Percentiles rank a stretch among this genome's conserved stretches.
These are phyloP conservation scores for Bathelium albidoporum DNA, from an alignment of 495 filamentous ascomycete species.

Conservation along the genomic window DNA sequence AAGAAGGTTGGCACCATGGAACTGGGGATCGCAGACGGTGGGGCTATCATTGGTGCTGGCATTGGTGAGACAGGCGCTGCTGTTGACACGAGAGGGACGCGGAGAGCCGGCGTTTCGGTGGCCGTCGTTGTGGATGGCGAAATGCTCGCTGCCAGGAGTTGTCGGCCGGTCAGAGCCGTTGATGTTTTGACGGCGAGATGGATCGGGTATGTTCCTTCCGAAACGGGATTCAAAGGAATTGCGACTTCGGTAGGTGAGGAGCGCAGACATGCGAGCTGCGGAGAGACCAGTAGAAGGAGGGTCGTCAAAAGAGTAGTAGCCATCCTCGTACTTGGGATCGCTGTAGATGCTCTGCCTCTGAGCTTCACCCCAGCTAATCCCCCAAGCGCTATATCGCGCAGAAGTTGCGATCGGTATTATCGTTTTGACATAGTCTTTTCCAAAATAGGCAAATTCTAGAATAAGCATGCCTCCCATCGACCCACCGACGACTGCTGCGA, in stretches of 20 bases:
- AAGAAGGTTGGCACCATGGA: constrained; percentile 51
- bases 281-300: constrained; percentile 79
- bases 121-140: constrained; percentile 92
- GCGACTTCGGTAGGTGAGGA: constrained; percentile 89
- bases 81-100: constrained; percentile 32
- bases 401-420: constrained; percentile 95
- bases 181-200: constrained; percentile 66
- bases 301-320: constrained; percentile 66
- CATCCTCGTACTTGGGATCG: constrained; percentile 95
- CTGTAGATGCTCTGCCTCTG: constrained; percentile 97
- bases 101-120: constrained; percentile 50
- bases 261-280: constrained; percentile 90
- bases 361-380: constrained; percentile 97
- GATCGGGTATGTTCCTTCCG: constrained; percentile 83
- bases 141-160: constrained; percentile 71
- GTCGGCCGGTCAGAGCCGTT: constrained; percentile 52
- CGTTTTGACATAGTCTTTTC: constrained; percentile 80
- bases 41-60: constrained; percentile 14
- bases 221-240: constrained; percentile 96
- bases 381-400: constrained; percentile 93
- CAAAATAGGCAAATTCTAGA: constrained; percentile 93
- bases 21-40: constrained; percentile 63
- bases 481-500: constrained; percentile 88
- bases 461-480: constrained; percentile 98
- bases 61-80: constrained; percentile 23